A percentile compares a stretch with the other conserved stretches of the same genome.
phyloP scores from a whole-genome alignment of 2,329 filamentous ascomycete genomes.

The Penicillium sp. region DNA sequence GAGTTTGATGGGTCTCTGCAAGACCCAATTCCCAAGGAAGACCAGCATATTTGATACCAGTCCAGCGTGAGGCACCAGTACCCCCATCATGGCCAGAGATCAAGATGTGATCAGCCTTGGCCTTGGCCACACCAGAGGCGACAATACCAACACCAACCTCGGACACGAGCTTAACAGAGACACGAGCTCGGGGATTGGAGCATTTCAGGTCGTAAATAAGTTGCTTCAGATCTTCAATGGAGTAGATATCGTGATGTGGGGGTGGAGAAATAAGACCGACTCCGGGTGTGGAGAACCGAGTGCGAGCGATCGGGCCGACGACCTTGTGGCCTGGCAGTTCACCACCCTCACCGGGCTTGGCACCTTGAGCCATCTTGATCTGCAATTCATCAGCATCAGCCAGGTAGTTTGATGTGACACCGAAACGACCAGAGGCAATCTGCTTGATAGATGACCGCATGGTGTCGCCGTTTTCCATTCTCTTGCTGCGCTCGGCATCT shows the following conservation, averaged over 20 bases:
- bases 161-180: constrained; percentile 96
- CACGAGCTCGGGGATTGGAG: constrained; percentile 84
- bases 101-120: constrained; percentile 93
- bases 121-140: constrained; percentile 94
- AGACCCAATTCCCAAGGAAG: constrained; percentile 95
- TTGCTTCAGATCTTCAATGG: constrained; percentile 96
- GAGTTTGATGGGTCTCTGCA: constrained; percentile 92
- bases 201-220: constrained; percentile 97
- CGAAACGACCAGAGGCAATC: constrained; percentile 91
- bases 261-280: constrained; percentile 95
- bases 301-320: constrained; percentile 87
- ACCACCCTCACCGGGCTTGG: constrained; percentile 96
- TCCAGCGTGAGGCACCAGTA: constrained; percentile 95
- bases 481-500: constrained; percentile 83
- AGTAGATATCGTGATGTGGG: constrained; percentile 97
- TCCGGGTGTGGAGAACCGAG: constrained; percentile 91
- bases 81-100: constrained; percentile 97
- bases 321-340: constrained; percentile 97
- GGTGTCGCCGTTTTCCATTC: constrained; percentile 86
- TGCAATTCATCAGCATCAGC: constrained; percentile 94
- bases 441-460: constrained; percentile 99
- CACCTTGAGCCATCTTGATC: constrained; percentile 99
- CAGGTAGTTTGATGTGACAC: constrained; percentile 91
- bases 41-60: constrained; percentile 97
- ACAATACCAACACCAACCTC: constrained; percentile 98